A percentile compares a stretch with the other conserved stretches of the same genome.
Conservation (phyloP, 108 stramenopile genomes). For the Pseudonitzschia pungens region DNA sequence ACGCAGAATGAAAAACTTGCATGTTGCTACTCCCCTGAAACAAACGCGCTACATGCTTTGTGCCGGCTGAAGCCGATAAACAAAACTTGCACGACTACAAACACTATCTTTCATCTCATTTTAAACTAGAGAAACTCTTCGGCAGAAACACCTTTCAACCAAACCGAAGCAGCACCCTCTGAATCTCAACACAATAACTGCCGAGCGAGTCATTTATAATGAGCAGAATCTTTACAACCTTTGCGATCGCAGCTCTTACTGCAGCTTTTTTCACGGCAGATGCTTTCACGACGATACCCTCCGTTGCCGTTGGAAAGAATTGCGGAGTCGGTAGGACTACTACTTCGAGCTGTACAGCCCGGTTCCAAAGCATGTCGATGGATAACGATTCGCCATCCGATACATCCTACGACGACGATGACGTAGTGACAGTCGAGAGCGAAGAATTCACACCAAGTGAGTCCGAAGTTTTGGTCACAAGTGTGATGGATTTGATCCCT, state of each 20-base stretch:
- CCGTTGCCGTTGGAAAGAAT: neutral
- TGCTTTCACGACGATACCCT: neutral
- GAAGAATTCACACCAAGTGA: conserved; percentile 58
- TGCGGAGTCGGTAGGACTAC: neutral
- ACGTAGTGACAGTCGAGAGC: conserved; percentile 47
- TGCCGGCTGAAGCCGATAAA: too few species aligned
- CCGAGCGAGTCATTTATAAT: neutral
- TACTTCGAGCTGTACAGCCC: neutral
- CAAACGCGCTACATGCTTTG: too few species aligned
- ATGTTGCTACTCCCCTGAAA: too few species aligned
- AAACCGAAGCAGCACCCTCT: too few species aligned
- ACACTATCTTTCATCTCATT: too few species aligned
- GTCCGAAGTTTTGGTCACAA: conserved; percentile 51
- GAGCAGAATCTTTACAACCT: neutral
- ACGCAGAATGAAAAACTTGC: too few species aligned
- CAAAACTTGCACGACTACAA: too few species aligned
- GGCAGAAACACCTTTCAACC: too few species aligned
- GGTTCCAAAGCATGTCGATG: conserved; percentile 9
- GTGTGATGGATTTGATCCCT: conserved; percentile 69
- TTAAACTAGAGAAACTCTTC: too few species aligned
- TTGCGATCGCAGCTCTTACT: neutral
- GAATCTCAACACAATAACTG: too few species aligned
- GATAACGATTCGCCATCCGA: conserved; percentile 48
- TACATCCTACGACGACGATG: conserved; percentile 35
- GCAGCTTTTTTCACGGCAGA: neutral